Evolutionary conservation across 23 red algal genomes (phyloP).

Genomic region (Chondrus crispus): DNA sequence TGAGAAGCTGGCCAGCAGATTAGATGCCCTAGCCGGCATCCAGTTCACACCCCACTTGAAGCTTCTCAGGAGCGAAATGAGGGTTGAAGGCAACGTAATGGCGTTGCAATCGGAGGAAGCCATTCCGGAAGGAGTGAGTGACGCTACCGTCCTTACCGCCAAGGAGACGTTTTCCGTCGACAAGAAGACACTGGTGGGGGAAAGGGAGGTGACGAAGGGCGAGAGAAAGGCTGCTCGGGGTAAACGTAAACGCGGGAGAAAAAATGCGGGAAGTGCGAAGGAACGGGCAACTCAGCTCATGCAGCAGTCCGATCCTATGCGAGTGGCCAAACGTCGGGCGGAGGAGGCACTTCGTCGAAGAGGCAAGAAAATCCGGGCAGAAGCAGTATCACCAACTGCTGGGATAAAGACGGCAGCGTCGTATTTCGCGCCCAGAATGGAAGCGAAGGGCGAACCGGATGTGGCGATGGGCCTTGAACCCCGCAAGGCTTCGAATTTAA

Average conservation of each 20-base stretch:
- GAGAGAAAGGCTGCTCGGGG: conserved; percentile 32
- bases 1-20: conserved; percentile 41
- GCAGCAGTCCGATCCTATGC: conserved; percentile 5
- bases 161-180: conserved; percentile 55
- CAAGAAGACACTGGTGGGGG: conserved; percentile 26
- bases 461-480: too few species aligned
- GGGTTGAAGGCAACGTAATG: conserved; percentile 43
- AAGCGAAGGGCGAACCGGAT: too few species aligned
- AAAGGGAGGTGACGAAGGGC: conserved; percentile 41
- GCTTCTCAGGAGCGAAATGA: conserved; percentile 13
- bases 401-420: too few species aligned
- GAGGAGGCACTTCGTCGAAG: conserved; percentile 25
- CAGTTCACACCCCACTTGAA: conserved; percentile 47
- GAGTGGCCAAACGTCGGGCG: conserved; percentile 31
- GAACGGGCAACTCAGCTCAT: neutral
- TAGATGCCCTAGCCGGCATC: conserved; percentile 64
- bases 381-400: too few species aligned
- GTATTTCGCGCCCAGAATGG: too few species aligned
- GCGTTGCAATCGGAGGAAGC: conserved; percentile 72
- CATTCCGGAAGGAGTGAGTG: conserved; percentile 74
- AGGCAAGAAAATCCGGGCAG: conserved; percentile 32
- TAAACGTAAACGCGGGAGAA: conserved; percentile 22
- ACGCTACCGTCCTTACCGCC: conserved; percentile 50
- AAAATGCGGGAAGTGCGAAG: neutral
- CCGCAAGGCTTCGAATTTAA: too few species aligned